These are phyloP conservation scores for Pecoramyces ruminantium DNA, from an alignment of 192 early-diverging fungal species.

Conservation along the genomic window DNA sequence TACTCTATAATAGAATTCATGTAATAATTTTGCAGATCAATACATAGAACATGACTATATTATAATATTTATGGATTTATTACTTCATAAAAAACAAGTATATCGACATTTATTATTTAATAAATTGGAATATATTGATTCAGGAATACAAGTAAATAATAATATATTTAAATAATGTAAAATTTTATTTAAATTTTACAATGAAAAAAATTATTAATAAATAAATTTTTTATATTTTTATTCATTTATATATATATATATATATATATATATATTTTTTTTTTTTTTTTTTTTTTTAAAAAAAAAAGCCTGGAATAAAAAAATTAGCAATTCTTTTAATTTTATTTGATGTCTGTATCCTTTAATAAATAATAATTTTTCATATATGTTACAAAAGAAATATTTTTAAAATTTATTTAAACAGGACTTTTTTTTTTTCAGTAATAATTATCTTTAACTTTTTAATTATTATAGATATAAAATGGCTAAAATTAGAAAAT, in stretches of 20 bases:
- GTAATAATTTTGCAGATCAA: background rate
- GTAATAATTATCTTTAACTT: too few relatives aligned
- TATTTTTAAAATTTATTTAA: too few relatives aligned
- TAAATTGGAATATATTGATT: background rate
- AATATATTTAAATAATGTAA: too few relatives aligned
- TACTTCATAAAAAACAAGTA: background rate
- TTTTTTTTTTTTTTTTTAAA: too few relatives aligned
- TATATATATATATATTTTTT: too few relatives aligned
- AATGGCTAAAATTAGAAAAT: background rate
- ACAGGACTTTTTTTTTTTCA: too few relatives aligned
- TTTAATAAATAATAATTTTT: too few relatives aligned
- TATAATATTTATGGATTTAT: background rate
- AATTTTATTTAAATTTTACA: too few relatives aligned
- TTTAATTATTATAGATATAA: background rate
- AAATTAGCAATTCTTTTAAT: background rate
- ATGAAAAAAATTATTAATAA: too few relatives aligned
- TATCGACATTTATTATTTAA: background rate
- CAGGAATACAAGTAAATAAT: background rate
- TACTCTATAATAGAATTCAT: background rate
- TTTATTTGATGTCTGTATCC: background rate
- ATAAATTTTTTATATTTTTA: too few relatives aligned
- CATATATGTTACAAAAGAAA: too few relatives aligned
- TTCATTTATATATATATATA: too few relatives aligned
- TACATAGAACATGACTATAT: background rate
- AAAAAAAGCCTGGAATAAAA: background rate